Percentiles rank a stretch among this genome's conserved stretches.
These are phyloP conservation scores for Coniochaeta hoffmannii DNA, from an alignment of 2,329 filamentous ascomycete species.

Conservation along the genomic window DNA sequence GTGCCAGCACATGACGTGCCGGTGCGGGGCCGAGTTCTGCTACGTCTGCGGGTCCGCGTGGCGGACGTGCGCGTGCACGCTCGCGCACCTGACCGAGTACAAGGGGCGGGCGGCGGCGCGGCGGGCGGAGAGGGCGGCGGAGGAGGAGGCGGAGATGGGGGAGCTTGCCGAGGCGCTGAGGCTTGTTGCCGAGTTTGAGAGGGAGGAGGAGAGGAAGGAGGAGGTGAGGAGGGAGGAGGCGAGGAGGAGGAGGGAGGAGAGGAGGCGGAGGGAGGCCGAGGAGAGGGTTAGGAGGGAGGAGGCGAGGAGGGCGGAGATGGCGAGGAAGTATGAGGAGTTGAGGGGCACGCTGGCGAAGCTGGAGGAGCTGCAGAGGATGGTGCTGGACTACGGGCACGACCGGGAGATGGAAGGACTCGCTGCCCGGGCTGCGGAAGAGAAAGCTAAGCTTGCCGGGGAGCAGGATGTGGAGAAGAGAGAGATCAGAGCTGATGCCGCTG, in stretches of 20 bases:
- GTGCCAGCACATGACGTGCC: constrained; percentile 83
- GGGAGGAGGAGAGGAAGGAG: constrained; percentile 33
- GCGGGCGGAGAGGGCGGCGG: constrained; percentile 22
- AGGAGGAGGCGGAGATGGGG: constrained; percentile 25
- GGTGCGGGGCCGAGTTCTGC: constrained; percentile 76
- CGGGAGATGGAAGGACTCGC: constrained; percentile 22
- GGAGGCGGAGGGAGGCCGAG: constrained; percentile 26
- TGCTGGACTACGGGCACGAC: constrained; percentile 30
- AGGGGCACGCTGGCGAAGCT: constrained; percentile 27
- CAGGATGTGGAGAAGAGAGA: constrained; percentile 25
- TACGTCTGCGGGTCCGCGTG: constrained; percentile 69
- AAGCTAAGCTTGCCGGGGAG: constrained; percentile 22
- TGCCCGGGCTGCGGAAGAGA: constrained; percentile 12
- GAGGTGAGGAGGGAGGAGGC: constrained; percentile 31
- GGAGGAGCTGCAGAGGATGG: constrained; percentile 32
- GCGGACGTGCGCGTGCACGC: constrained; percentile 63
- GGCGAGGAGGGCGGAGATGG: constrained; percentile 29
- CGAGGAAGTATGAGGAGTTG: constrained; percentile 29
- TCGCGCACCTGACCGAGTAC: constrained; percentile 32
- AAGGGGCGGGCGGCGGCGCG: constrained; percentile 29
- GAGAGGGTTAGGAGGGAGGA: constrained; percentile 32
- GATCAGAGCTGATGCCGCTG: constrained; percentile 16
- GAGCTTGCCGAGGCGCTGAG: constrained; percentile 32
- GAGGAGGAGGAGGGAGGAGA: constrained; percentile 27
- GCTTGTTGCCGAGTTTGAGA: constrained; percentile 40